These are phyloP conservation scores for Hortaea werneckii DNA, from an alignment of 2,329 filamentous ascomycete genomes.

Conservation along the genomic window DNA sequence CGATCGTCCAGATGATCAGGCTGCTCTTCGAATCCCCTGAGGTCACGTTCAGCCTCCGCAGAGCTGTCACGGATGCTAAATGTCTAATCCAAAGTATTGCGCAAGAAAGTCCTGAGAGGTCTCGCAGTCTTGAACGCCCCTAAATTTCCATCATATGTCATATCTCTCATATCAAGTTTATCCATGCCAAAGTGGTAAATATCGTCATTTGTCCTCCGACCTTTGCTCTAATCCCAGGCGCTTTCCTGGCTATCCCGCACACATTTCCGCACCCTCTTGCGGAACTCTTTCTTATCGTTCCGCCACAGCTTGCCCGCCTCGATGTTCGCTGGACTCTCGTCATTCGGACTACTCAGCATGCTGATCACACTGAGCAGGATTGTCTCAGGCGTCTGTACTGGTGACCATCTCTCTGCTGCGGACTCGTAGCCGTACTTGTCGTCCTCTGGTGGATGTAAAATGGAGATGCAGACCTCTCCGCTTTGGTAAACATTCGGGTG, in stretches of 20 bases:
- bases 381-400: conserved; percentile 89
- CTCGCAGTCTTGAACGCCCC: too few species aligned
- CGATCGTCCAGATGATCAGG: too few species aligned
- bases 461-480: conserved; percentile 91
- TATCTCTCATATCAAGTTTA: too few species aligned
- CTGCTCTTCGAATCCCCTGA: too few species aligned
- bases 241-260: conserved; percentile 68
- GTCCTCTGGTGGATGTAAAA: conserved; percentile 88
- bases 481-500: conserved; percentile 87
- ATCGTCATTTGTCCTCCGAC: too few species aligned
- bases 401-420: conserved; percentile 83
- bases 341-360: conserved; percentile 84
- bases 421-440: conserved; percentile 90
- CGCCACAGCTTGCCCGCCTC: conserved; percentile 85
- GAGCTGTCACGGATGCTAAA: too few species aligned
- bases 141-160: too few species aligned
- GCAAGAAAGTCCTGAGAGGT: too few species aligned
- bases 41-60: too few species aligned
- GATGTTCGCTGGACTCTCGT: conserved; percentile 89
- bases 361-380: conserved; percentile 88
- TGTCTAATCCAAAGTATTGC: too few species aligned
- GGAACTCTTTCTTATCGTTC: conserved; percentile 69
- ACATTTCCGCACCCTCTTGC: conserved; percentile 64
- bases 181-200: too few species aligned
- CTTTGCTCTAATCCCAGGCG: conserved; percentile 21